phyloP scores from a whole-genome alignment of 208 protist genomes.

The Acanthamoeba lenticulata region DNA sequence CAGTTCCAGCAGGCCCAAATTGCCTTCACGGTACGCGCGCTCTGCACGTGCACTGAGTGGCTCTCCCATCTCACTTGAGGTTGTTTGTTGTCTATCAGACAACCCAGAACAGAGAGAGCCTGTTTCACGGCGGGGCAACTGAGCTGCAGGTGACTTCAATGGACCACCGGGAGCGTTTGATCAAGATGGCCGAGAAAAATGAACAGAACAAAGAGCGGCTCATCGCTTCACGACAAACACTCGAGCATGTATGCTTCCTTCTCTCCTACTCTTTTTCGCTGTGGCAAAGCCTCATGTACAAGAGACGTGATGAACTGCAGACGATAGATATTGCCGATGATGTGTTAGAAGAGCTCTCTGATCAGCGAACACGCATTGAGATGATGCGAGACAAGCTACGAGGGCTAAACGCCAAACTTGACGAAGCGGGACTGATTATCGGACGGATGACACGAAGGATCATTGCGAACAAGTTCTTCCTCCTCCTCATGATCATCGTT shows the following conservation, averaged over 20 bases:
- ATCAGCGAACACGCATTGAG: slow-evolving; percentile 21
- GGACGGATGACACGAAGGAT: slow-evolving; percentile 32
- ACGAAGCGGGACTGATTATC: slow-evolving; percentile 20
- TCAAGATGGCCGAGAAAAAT: neutral
- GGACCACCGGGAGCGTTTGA: slow-evolving; percentile 24
- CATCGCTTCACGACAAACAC: slow-evolving; percentile 16
- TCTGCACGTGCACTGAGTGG: neutral
- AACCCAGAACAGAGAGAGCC: neutral
- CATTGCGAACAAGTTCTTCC: slow-evolving; percentile 58
- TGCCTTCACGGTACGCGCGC: slow-evolving; percentile 6
- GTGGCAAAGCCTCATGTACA: neutral
- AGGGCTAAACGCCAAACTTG: slow-evolving; percentile 24
- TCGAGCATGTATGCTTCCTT: neutral
- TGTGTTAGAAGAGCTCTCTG: neutral
- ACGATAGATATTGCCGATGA: slow-evolving; percentile 6
- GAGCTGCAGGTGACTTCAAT: slow-evolving; percentile 49
- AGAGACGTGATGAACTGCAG: neutral
- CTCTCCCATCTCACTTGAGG: no score
- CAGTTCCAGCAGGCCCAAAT: neutral
- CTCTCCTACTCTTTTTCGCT: neutral
- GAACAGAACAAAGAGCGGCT: slow-evolving; percentile 40
- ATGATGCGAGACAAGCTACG: slow-evolving; percentile 52
- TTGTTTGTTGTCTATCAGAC: neutral
- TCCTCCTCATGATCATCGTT: slow-evolving; percentile 47
- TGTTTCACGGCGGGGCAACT: neutral